phyloP scores from a whole-genome alignment of 106 monocot species.

The Agapanthus africanus region DNA sequence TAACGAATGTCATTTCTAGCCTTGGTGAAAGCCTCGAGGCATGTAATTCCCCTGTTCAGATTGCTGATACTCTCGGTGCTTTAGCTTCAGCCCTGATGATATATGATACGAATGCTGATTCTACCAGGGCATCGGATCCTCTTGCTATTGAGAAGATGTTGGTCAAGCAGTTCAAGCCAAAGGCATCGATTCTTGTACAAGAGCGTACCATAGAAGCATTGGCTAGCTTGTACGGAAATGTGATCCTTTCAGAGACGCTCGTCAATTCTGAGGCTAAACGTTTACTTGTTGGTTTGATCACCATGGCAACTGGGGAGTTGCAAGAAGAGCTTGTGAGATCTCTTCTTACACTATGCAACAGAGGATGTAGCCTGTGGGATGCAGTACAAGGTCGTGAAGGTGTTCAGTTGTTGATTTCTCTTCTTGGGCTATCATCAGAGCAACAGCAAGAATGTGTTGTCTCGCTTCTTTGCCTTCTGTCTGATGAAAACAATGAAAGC shows the following conservation, averaged over 20 bases:
- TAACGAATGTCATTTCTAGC: conserved; percentile 94
- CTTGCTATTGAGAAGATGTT: conserved; percentile 67
- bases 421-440: conserved; percentile 96
- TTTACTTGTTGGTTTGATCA: conserved; percentile 84
- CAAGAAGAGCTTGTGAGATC: conserved; percentile 81
- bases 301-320: conserved; percentile 85
- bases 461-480: conserved; percentile 78
- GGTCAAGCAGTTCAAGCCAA: conserved; percentile 73
- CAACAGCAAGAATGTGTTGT: conserved; percentile 98
- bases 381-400: conserved; percentile 92
- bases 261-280: conserved; percentile 78
- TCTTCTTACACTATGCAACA: conserved; percentile 73
- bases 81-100: conserved; percentile 98
- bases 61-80: conserved; percentile 93
- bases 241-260: conserved; percentile 58
- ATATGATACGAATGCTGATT: conserved; percentile 87
- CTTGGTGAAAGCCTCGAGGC: conserved; percentile 93
- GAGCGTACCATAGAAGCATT: conserved; percentile 94
- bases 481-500: conserved; percentile 90
- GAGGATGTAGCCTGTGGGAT: conserved; percentile 69
- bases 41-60: conserved; percentile 68
- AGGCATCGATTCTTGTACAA: conserved; percentile 66
- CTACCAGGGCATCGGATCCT: conserved; percentile 73
- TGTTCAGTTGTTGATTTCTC: conserved; percentile 90
- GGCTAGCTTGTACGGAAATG: conserved; percentile 92